A percentile compares a stretch with the other conserved stretches of the same genome.
phyloP scores from a whole-genome alignment of 2,329 filamentous ascomycete genomes.

The Claviceps paspali region DNA sequence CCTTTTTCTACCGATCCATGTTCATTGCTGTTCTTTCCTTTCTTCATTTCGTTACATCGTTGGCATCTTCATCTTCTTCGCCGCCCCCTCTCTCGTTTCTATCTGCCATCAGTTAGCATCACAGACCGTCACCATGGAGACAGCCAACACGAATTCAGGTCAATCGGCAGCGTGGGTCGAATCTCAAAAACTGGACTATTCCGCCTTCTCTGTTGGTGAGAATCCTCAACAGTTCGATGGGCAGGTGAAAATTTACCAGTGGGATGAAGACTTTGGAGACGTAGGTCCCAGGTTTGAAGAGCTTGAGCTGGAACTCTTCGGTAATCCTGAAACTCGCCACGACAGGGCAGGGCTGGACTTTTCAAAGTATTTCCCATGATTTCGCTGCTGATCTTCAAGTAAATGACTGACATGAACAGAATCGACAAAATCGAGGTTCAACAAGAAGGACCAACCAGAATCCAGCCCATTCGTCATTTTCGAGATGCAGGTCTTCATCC shows the following conservation, averaged over 20 bases:
- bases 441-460: conserved; percentile 40
- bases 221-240: conserved; percentile 26
- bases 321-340: conserved; percentile 33
- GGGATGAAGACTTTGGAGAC: conserved; percentile 74
- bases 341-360: conserved; percentile 45
- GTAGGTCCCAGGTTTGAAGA: conserved; percentile 55
- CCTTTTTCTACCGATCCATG: no score
- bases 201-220: conserved; percentile 10
- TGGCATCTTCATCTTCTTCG: no score
- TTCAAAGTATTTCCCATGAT: conserved; percentile 42
- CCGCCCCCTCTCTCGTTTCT: no score
- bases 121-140: conserved; percentile 1
- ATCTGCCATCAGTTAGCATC: no score
- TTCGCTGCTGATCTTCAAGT: no score
- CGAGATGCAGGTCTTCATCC: conserved; percentile 73
- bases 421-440: conserved; percentile 37
- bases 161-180: conserved; percentile 25
- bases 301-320: conserved; percentile 67
- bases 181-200: conserved; percentile 33
- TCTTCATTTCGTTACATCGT: no score
- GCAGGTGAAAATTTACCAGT: conserved; percentile 60
- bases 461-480: conserved; percentile 43
- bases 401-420: conserved; percentile 18
- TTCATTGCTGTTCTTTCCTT: no score
- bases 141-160: background rate